A percentile compares a stretch with the other conserved stretches of the same genome.
Conservation (phyloP, 805 yeast species). For the Ogataea methanolica region DNA sequence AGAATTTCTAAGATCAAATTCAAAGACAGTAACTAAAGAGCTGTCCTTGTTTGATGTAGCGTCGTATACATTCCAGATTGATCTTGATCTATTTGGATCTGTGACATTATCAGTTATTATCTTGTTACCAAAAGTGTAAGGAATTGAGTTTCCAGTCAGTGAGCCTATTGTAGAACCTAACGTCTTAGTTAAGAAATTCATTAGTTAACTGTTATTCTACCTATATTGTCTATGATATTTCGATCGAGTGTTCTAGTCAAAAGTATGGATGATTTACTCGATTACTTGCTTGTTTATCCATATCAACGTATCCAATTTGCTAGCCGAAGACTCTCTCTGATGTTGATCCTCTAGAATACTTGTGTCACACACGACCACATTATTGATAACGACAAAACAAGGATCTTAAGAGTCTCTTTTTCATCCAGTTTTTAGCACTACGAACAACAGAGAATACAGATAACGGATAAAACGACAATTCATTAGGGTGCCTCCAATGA, state of each 20-base stretch:
- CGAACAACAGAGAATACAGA: not conserved
- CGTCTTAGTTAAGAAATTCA: constrained; percentile 70
- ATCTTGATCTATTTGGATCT: constrained; percentile 25
- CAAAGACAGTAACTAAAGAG: constrained; percentile 58
- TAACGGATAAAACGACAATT: not conserved
- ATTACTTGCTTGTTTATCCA: no score
- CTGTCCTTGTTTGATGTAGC: constrained; percentile 54
- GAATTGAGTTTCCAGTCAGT: constrained; percentile 53
- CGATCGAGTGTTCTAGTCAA: not conserved
- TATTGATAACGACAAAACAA: no score
- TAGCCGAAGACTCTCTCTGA: no score
- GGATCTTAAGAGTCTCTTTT: no score
- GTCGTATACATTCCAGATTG: constrained; percentile 61
- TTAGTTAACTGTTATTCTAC: constrained; percentile 16
- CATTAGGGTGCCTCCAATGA: not conserved
- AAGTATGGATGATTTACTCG: not conserved
- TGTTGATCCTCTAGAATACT: no score
- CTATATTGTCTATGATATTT: no score
- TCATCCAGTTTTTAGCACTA: not conserved
- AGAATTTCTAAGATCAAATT: constrained; percentile 46
- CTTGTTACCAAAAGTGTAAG: constrained; percentile 50
- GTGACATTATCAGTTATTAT: constrained; percentile 20
- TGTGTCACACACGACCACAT: no score
- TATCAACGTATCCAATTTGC: no score
- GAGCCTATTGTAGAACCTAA: constrained; percentile 50